Percentiles rank a stretch among this genome's conserved stretches.
These are phyloP conservation scores for Trebouxia sp. DNA, from an alignment of 139 green algal genomes.

Conservation along the genomic window DNA sequence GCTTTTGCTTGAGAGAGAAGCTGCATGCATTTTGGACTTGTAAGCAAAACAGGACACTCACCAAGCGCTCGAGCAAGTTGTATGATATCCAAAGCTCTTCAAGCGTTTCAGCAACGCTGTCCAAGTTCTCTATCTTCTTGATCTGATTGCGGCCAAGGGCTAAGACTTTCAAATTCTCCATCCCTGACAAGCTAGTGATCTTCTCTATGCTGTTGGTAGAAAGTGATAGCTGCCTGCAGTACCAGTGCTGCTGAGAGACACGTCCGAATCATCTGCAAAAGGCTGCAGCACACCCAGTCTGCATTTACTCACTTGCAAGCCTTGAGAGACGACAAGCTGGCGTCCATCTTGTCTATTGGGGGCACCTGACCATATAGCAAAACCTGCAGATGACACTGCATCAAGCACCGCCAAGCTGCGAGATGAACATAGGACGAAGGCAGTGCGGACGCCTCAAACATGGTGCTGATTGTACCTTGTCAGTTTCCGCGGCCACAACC, in stretches of 20 bases:
- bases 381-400: slow-evolving; percentile 54
- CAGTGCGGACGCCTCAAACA: too few relatives aligned
- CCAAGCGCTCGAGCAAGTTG: slow-evolving; percentile 89
- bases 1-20: too few relatives aligned
- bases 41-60: slow-evolving; percentile 36
- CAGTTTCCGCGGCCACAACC: slow-evolving; percentile 60
- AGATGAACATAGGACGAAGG: too few relatives aligned
- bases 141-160: slow-evolving; percentile 90
- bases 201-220: slow-evolving; percentile 97
- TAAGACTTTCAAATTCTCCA: slow-evolving; percentile 81
- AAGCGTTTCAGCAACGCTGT: slow-evolving; percentile 83
- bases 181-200: slow-evolving; percentile 77
- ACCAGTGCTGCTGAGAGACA: background rate
- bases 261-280: background rate
- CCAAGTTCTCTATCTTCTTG: slow-evolving; percentile 95
- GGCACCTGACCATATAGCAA: slow-evolving; percentile 79
- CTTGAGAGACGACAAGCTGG: slow-evolving; percentile 77
- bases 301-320: slow-evolving; percentile 65
- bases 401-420: too few relatives aligned
- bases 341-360: slow-evolving; percentile 94
- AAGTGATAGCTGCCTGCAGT: slow-evolving; percentile 78
- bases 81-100: slow-evolving; percentile 95
- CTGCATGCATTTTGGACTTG: too few relatives aligned
- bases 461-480: slow-evolving; percentile 56
- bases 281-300: background rate